phyloP scores from a whole-genome alignment of 2,329 filamentous ascomycete genomes.

The Oidium heveae region DNA sequence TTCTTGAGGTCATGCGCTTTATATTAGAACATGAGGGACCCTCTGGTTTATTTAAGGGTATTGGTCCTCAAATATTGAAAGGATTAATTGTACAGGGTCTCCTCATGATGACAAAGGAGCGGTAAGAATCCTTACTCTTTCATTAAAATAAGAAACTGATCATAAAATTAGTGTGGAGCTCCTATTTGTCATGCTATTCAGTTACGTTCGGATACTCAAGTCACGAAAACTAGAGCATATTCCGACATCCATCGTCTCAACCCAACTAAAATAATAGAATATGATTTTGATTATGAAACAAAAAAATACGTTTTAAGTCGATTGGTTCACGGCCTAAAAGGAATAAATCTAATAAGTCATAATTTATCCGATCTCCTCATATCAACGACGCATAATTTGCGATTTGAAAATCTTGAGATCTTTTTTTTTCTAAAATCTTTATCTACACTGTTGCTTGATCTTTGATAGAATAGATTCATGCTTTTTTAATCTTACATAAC shows the following conservation, averaged over 20 bases:
- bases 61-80: slow-evolving; percentile 80
- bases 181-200: slow-evolving; percentile 62
- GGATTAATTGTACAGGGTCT: slow-evolving; percentile 83
- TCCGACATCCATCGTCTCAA: slow-evolving; percentile 12
- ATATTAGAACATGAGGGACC: slow-evolving; percentile 73
- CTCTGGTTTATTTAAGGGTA: slow-evolving; percentile 81
- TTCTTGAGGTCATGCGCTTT: slow-evolving; percentile 83
- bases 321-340: too few species aligned
- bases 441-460: too few species aligned
- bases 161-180: slow-evolving; percentile 45
- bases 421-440: too few species aligned
- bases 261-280: too few species aligned
- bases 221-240: slow-evolving; percentile 30
- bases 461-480: too few species aligned
- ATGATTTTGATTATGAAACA: too few species aligned
- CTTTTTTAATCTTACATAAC: too few species aligned
- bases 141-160: background rate
- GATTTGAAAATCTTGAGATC: too few species aligned
- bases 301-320: too few species aligned
- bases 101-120: slow-evolving; percentile 97
- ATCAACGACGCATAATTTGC: too few species aligned
- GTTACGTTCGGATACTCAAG: slow-evolving; percentile 49
- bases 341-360: too few species aligned
- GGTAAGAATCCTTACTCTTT: slow-evolving; percentile 24
- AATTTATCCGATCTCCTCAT: too few species aligned